Conservation (phyloP, 495 filamentous ascomycete genomes). For the Talaromyces stipitatus region DNA sequence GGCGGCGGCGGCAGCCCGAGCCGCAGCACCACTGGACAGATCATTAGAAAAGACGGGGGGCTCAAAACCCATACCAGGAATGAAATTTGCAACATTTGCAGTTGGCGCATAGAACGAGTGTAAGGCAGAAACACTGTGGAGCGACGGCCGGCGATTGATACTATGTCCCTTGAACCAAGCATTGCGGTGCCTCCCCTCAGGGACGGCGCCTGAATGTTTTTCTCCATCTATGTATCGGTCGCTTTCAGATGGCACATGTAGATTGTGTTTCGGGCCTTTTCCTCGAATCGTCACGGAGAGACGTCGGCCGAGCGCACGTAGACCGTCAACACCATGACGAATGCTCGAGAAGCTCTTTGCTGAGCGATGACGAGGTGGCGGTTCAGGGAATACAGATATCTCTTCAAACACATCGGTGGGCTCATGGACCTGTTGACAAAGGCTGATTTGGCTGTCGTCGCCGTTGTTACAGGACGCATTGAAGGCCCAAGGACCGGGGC, state of each 20-base stretch:
- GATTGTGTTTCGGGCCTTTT: constrained; percentile 32
- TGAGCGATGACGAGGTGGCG: constrained; percentile 26
- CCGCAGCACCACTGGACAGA: constrained; percentile 56
- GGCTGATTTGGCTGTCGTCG: constrained; percentile 2
- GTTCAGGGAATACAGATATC: constrained; percentile 26
- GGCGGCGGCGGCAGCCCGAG: constrained; percentile 60
- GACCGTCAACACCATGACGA: constrained; percentile 36
- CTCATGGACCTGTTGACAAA: constrained; percentile 12
- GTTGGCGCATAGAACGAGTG: constrained; percentile 33
- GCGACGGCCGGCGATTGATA: constrained; percentile 31
- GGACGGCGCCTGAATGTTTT: background rate
- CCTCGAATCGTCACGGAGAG: constrained; percentile 36
- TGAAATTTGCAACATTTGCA: constrained; percentile 18
- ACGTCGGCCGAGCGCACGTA: constrained; percentile 37
- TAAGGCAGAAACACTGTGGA: constrained; percentile 31
- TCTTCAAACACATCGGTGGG: constrained; percentile 26
- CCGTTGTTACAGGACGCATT: constrained; percentile 9
- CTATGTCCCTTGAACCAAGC: constrained; percentile 22
- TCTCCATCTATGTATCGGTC: background rate
- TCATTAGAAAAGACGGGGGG: constrained; percentile 33
- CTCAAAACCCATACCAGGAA: constrained; percentile 32
- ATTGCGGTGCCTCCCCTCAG: constrained; percentile 8
- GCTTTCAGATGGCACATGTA: constrained; percentile 9
- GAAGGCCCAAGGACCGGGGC: constrained; percentile 13
- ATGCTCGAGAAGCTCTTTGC: constrained; percentile 42